phyloP scores from a whole-genome alignment of 2,329 filamentous ascomycete genomes.

The Verticillium isaacii region DNA sequence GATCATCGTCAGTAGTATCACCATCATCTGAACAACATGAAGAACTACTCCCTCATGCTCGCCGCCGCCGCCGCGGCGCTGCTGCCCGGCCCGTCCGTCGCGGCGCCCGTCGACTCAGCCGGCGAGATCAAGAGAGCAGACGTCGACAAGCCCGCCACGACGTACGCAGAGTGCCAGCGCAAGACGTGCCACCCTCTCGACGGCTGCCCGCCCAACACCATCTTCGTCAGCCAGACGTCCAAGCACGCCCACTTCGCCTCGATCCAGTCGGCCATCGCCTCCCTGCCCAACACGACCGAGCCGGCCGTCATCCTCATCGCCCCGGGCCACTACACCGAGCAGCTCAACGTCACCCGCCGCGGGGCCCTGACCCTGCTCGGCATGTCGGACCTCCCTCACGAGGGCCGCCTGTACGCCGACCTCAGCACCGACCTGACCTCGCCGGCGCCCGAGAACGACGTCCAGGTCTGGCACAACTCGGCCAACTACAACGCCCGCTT shows the following conservation, averaged over 20 bases:
- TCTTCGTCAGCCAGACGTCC: slow-evolving; percentile 34
- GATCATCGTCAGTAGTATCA: too few species aligned
- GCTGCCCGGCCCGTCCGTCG: not conserved
- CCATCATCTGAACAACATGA: slow-evolving; percentile 2
- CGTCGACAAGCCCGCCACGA: slow-evolving; percentile 17
- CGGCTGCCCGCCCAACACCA: slow-evolving; percentile 32
- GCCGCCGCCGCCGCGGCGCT: not conserved
- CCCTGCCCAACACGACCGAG: slow-evolving; percentile 32
- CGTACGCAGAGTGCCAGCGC: slow-evolving; percentile 24
- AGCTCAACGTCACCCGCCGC: slow-evolving; percentile 59
- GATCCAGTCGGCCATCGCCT: slow-evolving; percentile 35
- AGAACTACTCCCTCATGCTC: slow-evolving; percentile 1
- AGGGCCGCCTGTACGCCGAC: slow-evolving; percentile 28
- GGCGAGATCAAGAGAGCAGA: not conserved
- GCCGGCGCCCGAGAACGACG: slow-evolving; percentile 30
- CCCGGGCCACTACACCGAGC: slow-evolving; percentile 56
- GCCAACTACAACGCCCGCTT: slow-evolving; percentile 43
- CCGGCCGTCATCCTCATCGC: slow-evolving; percentile 54
- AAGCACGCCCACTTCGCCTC: slow-evolving; percentile 28
- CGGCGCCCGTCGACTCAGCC: not conserved
- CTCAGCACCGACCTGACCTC: slow-evolving; percentile 34
- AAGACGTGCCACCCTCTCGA: slow-evolving; percentile 25
- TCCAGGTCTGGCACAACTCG: slow-evolving; percentile 54
- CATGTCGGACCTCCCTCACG: slow-evolving; percentile 38
- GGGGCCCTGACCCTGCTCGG: slow-evolving; percentile 59